A percentile compares a stretch with the other conserved stretches of the same genome.
These are phyloP conservation scores for Fusarium sarcochroum DNA, from an alignment of 2,329 filamentous ascomycete genomes.

Conservation along the genomic window DNA sequence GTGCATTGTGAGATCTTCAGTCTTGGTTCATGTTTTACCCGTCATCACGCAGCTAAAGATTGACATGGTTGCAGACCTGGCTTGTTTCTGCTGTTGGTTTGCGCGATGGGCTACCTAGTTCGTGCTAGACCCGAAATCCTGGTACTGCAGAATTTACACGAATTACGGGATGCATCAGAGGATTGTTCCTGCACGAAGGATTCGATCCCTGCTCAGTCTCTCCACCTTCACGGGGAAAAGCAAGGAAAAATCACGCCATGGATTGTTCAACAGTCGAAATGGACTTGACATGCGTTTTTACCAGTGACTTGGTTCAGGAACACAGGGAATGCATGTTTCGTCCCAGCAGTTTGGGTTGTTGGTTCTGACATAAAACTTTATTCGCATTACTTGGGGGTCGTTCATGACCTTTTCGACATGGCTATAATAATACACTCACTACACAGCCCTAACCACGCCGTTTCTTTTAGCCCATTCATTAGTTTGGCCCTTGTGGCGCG, in stretches of 20 bases:
- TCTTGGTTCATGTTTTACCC: accelerated
- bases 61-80: background rate
- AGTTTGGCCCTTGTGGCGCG: background rate
- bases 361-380: background rate
- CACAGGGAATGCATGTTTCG: background rate
- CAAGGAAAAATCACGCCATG: background rate
- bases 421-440: background rate
- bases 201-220: constrained; percentile 4
- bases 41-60: background rate
- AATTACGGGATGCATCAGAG: background rate
- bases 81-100: background rate
- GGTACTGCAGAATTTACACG: background rate
- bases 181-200: background rate
- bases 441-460: background rate
- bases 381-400: no score
- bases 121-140: background rate
- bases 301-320: constrained; percentile 8
- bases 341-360: background rate
- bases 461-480: background rate
- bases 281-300: background rate
- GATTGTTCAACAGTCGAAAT: background rate
- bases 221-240: background rate
- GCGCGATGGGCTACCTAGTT: background rate
- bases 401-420: background rate
- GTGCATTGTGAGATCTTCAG: no score